phyloP scores from a whole-genome alignment of 495 filamentous ascomycete species.

The Lentithecium fluviatile region DNA sequence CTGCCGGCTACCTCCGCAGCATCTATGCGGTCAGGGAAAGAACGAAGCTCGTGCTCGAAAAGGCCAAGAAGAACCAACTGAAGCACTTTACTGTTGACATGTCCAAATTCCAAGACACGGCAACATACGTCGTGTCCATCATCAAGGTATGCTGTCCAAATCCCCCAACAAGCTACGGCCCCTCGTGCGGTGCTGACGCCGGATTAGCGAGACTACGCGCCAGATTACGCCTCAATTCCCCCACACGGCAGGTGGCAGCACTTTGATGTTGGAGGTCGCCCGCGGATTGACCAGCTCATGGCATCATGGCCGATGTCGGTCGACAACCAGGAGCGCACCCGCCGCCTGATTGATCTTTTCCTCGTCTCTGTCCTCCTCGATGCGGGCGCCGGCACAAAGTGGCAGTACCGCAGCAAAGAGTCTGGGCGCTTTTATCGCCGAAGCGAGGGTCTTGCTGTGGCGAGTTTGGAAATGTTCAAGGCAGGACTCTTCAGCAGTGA shows the following conservation, averaged over 20 bases:
- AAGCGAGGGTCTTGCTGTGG: conserved; percentile 90
- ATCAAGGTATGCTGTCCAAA: conserved; percentile 70
- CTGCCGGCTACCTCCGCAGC: conserved; percentile 87
- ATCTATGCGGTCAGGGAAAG: conserved; percentile 85
- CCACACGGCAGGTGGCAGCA: conserved; percentile 85
- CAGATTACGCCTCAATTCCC: conserved; percentile 81
- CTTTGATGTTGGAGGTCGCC: conserved; percentile 77
- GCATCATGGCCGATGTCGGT: conserved; percentile 63
- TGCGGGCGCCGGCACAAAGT: conserved; percentile 77
- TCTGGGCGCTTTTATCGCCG: conserved; percentile 80
- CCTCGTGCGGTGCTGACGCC: conserved; percentile 29
- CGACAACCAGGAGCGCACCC: conserved; percentile 70
- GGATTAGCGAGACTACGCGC: conserved; percentile 77
- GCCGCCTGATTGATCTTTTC: conserved; percentile 80
- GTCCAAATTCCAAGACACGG: conserved; percentile 81
- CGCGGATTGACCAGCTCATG: conserved; percentile 72
- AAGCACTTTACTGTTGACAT: conserved; percentile 91
- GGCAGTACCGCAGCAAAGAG: conserved; percentile 89
- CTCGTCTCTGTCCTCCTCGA: conserved; percentile 88
- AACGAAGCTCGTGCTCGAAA: conserved; percentile 66
- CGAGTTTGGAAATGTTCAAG: conserved; percentile 98
- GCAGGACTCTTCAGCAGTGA: conserved; percentile 88
- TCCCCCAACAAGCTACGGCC: neutral
- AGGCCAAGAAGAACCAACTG: conserved; percentile 75
- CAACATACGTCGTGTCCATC: conserved; percentile 89